Conservation (phyloP, 106 monocot genomes). For the Dendrobium catenatum region DNA sequence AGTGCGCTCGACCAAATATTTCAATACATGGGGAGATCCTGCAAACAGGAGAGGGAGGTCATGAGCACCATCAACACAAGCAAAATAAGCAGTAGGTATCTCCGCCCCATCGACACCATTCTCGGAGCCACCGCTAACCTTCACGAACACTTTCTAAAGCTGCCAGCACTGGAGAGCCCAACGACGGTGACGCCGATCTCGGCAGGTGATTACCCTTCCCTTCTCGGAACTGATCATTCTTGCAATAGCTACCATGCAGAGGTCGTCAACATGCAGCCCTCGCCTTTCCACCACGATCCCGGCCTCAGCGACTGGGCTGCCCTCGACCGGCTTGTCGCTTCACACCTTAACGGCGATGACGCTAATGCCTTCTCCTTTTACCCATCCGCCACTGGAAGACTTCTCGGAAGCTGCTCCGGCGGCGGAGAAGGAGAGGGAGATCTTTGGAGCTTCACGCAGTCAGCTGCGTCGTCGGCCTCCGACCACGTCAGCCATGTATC, state of each 20-base stretch:
- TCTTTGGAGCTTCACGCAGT: conserved; percentile 62
- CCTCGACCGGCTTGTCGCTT: conserved; percentile 63
- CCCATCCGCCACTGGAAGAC: conserved; percentile 4
- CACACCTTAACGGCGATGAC: conserved; percentile 63
- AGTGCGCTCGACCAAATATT: conserved; percentile 77
- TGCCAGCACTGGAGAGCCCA: conserved; percentile 70
- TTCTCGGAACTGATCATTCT: neutral
- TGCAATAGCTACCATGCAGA: conserved; percentile 17
- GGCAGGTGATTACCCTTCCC: neutral
- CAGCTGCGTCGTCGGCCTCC: conserved; percentile 32
- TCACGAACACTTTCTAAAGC: conserved; percentile 57
- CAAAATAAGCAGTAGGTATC: conserved; percentile 10
- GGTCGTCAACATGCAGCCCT: neutral
- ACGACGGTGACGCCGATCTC: neutral
- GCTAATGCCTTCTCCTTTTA: conserved; percentile 36
- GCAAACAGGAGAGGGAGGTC: conserved; percentile 54
- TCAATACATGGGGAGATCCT: conserved; percentile 59
- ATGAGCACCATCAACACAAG: neutral
- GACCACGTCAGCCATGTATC: conserved; percentile 34
- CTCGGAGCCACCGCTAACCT: conserved; percentile 2
- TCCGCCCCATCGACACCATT: conserved; percentile 29
- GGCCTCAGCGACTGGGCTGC: conserved; percentile 59
- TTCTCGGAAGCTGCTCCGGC: neutral
- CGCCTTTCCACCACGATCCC: neutral
- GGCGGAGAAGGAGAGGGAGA: conserved; percentile 47